These are phyloP conservation scores for Yarrowia sp. DNA, from an alignment of 805 yeast species.

Conservation along the genomic window DNA sequence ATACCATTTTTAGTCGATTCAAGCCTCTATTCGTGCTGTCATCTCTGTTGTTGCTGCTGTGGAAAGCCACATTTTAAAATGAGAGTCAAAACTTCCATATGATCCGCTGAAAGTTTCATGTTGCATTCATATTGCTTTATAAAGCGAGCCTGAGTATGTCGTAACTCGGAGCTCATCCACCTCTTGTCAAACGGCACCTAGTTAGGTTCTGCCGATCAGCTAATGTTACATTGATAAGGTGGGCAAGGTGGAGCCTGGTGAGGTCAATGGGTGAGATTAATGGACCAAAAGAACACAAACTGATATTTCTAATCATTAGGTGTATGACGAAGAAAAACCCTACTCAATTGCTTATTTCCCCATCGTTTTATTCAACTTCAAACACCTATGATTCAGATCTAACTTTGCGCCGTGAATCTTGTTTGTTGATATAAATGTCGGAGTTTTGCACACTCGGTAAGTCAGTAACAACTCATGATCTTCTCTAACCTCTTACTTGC, in stretches of 20 bases:
- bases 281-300: too few relatives aligned
- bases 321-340: too few relatives aligned
- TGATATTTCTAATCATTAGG: too few relatives aligned
- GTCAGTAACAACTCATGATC: neutral
- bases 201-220: slow-evolving; percentile 12
- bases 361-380: neutral
- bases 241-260: neutral
- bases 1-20: too few relatives aligned
- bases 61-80: neutral
- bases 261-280: neutral
- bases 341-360: too few relatives aligned
- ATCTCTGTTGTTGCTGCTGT: neutral
- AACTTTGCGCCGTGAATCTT: slow-evolving; percentile 20
- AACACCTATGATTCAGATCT: neutral
- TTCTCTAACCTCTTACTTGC: neutral
- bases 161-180: neutral
- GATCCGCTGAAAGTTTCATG: too few relatives aligned
- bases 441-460: neutral
- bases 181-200: slow-evolving; percentile 11
- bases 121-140: neutral
- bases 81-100: neutral
- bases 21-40: too few relatives aligned
- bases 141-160: neutral
- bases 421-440: neutral
- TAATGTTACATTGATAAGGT: slow-evolving; percentile 27